Conservation (phyloP, 2,329 filamentous ascomycete genomes). For the Aureobasidium musti region DNA sequence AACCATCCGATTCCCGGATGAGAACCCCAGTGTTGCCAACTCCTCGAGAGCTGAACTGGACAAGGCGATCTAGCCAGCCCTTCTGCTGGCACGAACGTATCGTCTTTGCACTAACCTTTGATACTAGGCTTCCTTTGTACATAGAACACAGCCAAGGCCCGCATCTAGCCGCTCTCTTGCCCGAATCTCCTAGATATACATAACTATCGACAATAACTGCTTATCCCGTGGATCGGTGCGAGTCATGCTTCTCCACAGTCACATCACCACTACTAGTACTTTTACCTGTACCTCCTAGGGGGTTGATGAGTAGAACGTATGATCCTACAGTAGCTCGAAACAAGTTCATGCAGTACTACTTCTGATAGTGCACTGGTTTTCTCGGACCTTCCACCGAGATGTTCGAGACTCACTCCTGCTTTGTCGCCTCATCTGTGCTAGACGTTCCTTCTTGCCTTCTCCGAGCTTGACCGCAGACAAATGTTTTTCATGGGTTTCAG, state of each 20-base stretch:
- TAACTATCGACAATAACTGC: not conserved
- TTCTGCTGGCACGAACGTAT: not conserved
- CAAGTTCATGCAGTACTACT: not conserved
- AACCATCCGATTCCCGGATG: constrained; percentile 40
- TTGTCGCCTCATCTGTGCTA: not conserved
- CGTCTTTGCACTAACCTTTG: not conserved
- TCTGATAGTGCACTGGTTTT: not conserved
- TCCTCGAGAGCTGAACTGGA: not conserved
- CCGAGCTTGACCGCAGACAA: not conserved
- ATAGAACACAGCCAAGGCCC: not conserved
- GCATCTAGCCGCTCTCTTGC: not conserved
- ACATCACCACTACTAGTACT: not conserved
- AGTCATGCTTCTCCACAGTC: not conserved
- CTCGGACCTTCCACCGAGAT: not conserved
- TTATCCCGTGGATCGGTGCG: not conserved
- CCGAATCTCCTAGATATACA: not conserved
- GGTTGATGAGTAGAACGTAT: not conserved
- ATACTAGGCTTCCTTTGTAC: not conserved
- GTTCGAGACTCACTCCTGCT: not conserved
- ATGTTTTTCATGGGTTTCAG: not conserved
- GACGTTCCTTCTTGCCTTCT: not conserved
- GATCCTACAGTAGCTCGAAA: not conserved
- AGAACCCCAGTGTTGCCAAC: constrained; percentile 29
- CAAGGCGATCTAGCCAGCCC: not conserved
- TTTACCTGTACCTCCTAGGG: not conserved